Evolutionary conservation across 805 yeast genomes (phyloP), one percentile per base, ranked within the genome.

Genomic region (Starmerella gropengiesseri): DNA sequence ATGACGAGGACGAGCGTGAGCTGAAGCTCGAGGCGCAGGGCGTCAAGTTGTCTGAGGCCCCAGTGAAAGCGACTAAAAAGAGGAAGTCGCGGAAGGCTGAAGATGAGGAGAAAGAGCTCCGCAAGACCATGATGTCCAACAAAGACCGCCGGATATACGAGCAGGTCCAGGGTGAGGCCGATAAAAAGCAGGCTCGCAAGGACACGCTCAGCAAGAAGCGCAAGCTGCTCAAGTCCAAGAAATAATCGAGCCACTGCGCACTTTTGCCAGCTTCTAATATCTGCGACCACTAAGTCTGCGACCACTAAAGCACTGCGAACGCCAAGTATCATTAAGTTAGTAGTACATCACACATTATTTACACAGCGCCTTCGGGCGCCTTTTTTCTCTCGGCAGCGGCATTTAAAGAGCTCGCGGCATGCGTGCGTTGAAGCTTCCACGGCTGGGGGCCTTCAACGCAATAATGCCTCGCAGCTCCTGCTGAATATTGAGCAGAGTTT

Each of bases 41-140:
- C 62, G 76, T 85, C 48, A 73, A 77, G 56, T 85, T 63, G 63
- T 74, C 89, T 27, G 86, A 81, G 40, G 54, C 54, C 4, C 51
- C 55, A 14, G 58, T 54, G 53, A 65, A 61, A 61, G 61, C 55
- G 51, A 19, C 32, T 26, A 38, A 31, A 31, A 54, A 58, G 54
- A 63, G 63, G 59, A 44, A 44, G 36, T 31, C 48, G 40, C 73
- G 69, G 47, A 74, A 74, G 37, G 81, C 76, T 49, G 75, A 66
- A 33, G 60, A 60, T 22, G 87, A 81, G 67, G 96, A 86, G 62
- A 83, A 84, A 67, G 91, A 87, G 52, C 75, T 89, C 68, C 83
- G 83, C 70, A 78, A 77, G 78, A 84, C 86, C 59, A 89, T 91
- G 98, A 89, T 91, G 98, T 74, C 89, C 55, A 86, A 86, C 69